phyloP scores from a whole-genome alignment of 2,329 filamentous ascomycete genomes.

The Nigrospora osmanthi region DNA sequence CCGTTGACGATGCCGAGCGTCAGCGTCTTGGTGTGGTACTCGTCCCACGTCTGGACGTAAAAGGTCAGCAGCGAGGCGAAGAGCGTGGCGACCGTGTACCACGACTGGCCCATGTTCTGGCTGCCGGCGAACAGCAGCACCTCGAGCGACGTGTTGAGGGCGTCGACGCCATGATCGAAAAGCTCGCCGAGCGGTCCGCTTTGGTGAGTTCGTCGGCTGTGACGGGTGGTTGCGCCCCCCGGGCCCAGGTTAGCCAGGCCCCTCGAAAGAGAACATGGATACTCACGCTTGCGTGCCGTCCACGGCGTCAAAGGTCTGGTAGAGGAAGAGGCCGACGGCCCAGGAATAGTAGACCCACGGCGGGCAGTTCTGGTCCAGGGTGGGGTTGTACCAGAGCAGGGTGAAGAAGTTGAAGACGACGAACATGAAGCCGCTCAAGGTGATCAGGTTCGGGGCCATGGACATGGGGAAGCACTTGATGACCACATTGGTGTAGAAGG shows the following conservation, averaged over 20 bases:
- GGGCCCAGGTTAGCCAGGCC: background rate
- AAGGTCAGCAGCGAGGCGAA: slow-evolving; percentile 90
- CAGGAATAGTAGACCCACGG: slow-evolving; percentile 92
- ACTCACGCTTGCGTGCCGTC: slow-evolving; percentile 88
- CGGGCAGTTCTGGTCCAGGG: slow-evolving; percentile 86
- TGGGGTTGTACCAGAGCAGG: slow-evolving; percentile 93
- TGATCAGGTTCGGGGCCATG: slow-evolving; percentile 89
- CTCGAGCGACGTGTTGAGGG: slow-evolving; percentile 90
- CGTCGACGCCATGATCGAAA: slow-evolving; percentile 96
- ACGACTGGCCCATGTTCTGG: slow-evolving; percentile 88
- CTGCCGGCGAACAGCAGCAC: slow-evolving; percentile 85
- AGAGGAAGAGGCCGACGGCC: slow-evolving; percentile 83
- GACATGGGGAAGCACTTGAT: slow-evolving; percentile 92
- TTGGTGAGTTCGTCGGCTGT: slow-evolving; percentile 76
- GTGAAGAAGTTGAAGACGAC: slow-evolving; percentile 85
- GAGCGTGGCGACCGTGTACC: slow-evolving; percentile 76
- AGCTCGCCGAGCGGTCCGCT: slow-evolving; percentile 91
- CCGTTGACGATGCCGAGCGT: slow-evolving; percentile 89
- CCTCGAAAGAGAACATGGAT: background rate
- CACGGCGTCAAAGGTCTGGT: slow-evolving; percentile 97
- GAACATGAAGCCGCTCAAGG: slow-evolving; percentile 82
- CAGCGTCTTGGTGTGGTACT: slow-evolving; percentile 95
- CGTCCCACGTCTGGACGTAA: slow-evolving; percentile 98
- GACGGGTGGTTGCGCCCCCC: background rate
- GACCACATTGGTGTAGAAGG: slow-evolving; percentile 91